A percentile compares a stretch with the other conserved stretches of the same genome.
These are phyloP conservation scores for Helminthosporium solani DNA, from an alignment of 2,329 filamentous ascomycete genomes.

Conservation along the genomic window DNA sequence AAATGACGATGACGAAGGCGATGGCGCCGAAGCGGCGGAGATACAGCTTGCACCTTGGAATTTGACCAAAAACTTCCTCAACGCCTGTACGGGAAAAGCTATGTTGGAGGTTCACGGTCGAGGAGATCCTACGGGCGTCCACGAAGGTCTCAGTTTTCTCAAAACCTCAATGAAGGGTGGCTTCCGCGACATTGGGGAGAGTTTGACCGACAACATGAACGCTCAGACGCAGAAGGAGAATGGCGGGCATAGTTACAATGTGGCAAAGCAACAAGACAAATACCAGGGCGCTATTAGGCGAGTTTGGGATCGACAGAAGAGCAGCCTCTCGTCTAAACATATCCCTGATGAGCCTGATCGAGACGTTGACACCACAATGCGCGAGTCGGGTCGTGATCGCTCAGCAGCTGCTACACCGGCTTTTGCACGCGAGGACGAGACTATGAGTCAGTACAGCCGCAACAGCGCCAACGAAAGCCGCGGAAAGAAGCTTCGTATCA, in stretches of 20 bases:
- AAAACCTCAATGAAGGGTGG: constrained; percentile 99
- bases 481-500: constrained; percentile 72
- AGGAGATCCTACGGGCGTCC: constrained; percentile 90
- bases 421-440: constrained; percentile 67
- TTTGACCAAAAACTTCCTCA: constrained; percentile 92
- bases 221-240: constrained; percentile 68
- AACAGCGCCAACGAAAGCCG: constrained; percentile 59
- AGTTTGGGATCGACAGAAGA: constrained; percentile 88
- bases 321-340: constrained; percentile 70
- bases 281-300: constrained; percentile 89
- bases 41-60: constrained; percentile 94
- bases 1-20: constrained; percentile 61
- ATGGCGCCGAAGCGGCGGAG: constrained; percentile 74
- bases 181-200: constrained; percentile 86
- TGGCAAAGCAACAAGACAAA: constrained; percentile 86
- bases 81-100: constrained; percentile 90
- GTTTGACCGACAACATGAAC: constrained; percentile 82
- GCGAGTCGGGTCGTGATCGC: constrained; percentile 46
- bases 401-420: constrained; percentile 65
- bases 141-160: constrained; percentile 94
- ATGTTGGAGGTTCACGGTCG: constrained; percentile 95
- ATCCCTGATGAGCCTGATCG: constrained; percentile 74
- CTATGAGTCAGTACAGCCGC: constrained; percentile 54
- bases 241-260: constrained; percentile 95
- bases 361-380: constrained; percentile 58